Evolutionary conservation across 2,329 filamentous ascomycete species (phyloP), one percentile per base, ranked within the genome.

Genomic region (Aspergillus eucalypticola): DNA sequence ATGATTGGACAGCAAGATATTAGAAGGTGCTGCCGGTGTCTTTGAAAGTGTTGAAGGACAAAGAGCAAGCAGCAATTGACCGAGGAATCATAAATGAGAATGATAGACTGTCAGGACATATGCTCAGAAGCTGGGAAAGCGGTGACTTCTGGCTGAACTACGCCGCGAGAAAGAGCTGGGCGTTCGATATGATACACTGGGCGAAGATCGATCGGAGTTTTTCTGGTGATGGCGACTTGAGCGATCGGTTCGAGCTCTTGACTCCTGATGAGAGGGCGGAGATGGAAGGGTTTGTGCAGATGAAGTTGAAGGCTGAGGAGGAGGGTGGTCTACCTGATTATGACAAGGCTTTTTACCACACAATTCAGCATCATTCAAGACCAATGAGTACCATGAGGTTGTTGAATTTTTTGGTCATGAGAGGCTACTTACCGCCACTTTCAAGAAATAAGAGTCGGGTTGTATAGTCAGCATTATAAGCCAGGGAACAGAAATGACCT

Each of bases 131-230:
- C 0, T 49, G 44, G 44, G 10, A 49, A 17, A 49, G 44, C 7
- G 44, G 44, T 8, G 44, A 49, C 8, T 49, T 49, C 8, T 49
- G 44, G 44, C 44, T 49, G 0, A 29, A 17, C 1, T 69, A 69
- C 54, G 69, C 66, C 6, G 61, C 64, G 7, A 50, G 60, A 46
- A 65, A 61, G 10, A 70, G 67, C 39, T 71, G 59, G 58, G 65
- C 66, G 1, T 71, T 73, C 56, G 68, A 71, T 60, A 60, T 60
- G 46, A 54, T 73, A 8, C 69, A 64, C 44, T 72, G 69, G 67
- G 29, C 59, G 4, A 64, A 64, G 19, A 68, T 71, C 60, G 68
- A 72, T 42, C 44, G 60, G 10, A 58, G 61, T 39, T 69, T 68
- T 21, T 72, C 67, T 64, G 69, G 68, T 0, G 58, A 60, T 48